Evolutionary conservation across 83 land plant genomes (phyloP), one percentile per base, ranked within the genome.

Genomic region (Picea abies): DNA sequence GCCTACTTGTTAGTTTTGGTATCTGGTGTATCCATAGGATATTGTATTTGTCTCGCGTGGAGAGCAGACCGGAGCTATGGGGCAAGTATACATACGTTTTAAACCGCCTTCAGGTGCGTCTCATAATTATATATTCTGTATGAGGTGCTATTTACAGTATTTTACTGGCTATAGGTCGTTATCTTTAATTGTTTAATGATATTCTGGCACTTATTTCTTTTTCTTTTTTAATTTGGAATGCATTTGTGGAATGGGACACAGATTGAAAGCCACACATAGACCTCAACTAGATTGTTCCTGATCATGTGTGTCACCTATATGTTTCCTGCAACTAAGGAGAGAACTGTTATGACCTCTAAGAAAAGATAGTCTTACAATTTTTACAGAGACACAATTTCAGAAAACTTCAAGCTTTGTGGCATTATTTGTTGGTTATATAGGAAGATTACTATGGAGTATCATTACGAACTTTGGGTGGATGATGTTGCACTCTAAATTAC

Each of bases 31-130:
- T 96, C 49, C 98, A 87, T 41, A 87, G 97, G 70, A 87, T 96
- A 12, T 83, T 97, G 79, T 92, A 92, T 65, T 88, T 97, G 47
- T 93, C 93, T 3, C 84, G 95, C 22, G 90, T 96, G 97, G 99
- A 97, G 86, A 97, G 99, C 84, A 87, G 99, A 47, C 99, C 98
- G 23, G 99, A 97, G 88, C 90, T 96, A 8, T 97, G 99, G 99
- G 98, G 99, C 22, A 95, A 96, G 69, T 97, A 97, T 66, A 97
- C 98, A n/a, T 95, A 95, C 85, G 98, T 97, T 67, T 90, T 97
- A 26, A 97, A 97, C 79, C 98, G 96, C 64, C 97, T 97, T 77
- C 99, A 97, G 98, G 99, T 96, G 29, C 35, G 62, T 78, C 44
- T 60, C 37, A 41, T 14, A 81, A 76, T 19, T 6, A 2, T 20